Base-by-base conservation (phyloP, 805 yeast species). In the Candida maltosa region DNA sequence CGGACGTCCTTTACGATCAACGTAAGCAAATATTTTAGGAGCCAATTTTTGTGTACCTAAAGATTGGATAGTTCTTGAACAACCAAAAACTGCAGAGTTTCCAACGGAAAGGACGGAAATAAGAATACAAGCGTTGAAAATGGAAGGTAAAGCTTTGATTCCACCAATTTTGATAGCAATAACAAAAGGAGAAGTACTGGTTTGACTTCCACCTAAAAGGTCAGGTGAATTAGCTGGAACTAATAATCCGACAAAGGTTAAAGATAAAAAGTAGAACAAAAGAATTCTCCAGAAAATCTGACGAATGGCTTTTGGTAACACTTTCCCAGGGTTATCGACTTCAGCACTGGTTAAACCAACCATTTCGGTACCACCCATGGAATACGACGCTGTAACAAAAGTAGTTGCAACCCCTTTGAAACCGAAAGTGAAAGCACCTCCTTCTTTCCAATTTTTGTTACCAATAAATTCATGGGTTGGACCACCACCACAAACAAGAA, bases 31-130 rank as follows among this genome's bases (percentile, higher is more conserved):
- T 26, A 51, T 40, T 18, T 45, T 42, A n/a, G 89, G 89, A 32
- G 79, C 83, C 49, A 76, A 73, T 7, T 86, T 85, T 58, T 80
- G 85, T 39, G 77, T 79, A 12, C 87, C 81, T 48, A 83, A 62
- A 16, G 86, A 74, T 35, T 77, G 78, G 35, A 83, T 52, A 7
- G 87, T 70, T 69, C 91, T 74, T 32, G 88, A 80, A 41, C 80
- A 74, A n/a, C 82, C 85, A 54, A 72, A 83, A 27, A 82, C 76
- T 2, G 88, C 76, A 16, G 87, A 77, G 65, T 83, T 83, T 46
- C 87, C 88, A 35, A 83, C 89, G 6, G 88, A 82, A 37, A 81
- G 58, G 18, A 83, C 87, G 3, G 89, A 80, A 39, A 83, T 58
- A 62, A 83, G 65, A 46, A 83, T 81, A 28, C 83, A 87, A 15